Evolutionary conservation across 108 stramenopile species (phyloP), one percentile per base, ranked within the genome.

Genomic region (Cyclotella cryptica): DNA sequence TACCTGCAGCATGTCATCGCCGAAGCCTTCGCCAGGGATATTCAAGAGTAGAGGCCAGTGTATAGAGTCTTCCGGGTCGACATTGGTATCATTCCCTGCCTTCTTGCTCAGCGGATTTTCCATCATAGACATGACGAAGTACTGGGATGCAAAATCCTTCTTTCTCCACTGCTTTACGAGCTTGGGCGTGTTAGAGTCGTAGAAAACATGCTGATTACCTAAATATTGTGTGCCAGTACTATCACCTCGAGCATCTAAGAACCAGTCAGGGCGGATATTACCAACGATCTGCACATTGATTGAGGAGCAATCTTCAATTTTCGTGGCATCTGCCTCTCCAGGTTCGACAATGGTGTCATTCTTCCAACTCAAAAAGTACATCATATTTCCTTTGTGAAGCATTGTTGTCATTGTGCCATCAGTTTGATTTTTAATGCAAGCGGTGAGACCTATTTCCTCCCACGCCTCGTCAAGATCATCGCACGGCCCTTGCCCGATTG

Each of bases 121-220:
- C 60, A 79, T 60, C 60, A 83, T 78, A 52, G 52, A 52, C 82
- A 83, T 83, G 15, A 60, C 62, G 69, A 87, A 87, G 68, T 87
- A 87, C 44, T 87, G 86, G 6, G 51, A 63, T 5, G 86, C 83
- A 64, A 87, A 87, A 61, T 87, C 86, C 59, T 79, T 87, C 57
- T 87, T 87, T 11, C 86, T 69, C 86, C 86, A 87, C 44, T 87
- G 86, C 62, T 87, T 87, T 53, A 77, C 86, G 28, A 87, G 71
- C 27, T 61, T 57, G 22, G 86, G 86, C 11, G 75, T 54, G 54
- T 24, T 18, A 53, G 39, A 30, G 19, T 29, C 65, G 44, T 87
- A 84, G 65, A 66, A 87, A 8, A 87, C 75, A 54, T 87, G 86
- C 45, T 87, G 86, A 73, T 87, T 64, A 8, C 86, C 86, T 0